phyloP scores from a whole-genome alignment of 2,329 filamentous ascomycete species.

The Colletotrichum spaethianum region DNA sequence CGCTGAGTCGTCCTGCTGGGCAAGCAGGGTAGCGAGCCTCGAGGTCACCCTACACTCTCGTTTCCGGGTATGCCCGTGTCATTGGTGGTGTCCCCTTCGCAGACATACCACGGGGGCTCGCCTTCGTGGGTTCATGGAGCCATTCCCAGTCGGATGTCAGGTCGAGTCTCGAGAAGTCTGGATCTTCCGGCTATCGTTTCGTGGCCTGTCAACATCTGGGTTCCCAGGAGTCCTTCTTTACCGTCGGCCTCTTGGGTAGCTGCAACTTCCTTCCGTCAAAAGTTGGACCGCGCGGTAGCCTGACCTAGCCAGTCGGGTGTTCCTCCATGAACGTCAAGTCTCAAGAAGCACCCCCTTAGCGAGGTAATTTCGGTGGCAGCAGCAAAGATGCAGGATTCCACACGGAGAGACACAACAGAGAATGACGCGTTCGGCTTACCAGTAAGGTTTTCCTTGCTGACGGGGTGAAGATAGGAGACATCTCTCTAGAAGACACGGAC shows the following conservation, averaged over 20 bases:
- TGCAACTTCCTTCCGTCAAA: slow-evolving; percentile 1
- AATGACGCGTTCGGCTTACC: slow-evolving; percentile 25
- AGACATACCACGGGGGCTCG: neutral
- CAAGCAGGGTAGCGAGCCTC: slow-evolving; percentile 17
- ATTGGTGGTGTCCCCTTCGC: slow-evolving; percentile 10
- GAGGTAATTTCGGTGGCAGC: neutral
- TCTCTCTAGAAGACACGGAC: neutral
- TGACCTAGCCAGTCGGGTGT: slow-evolving; percentile 6
- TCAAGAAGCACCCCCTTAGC: slow-evolving; percentile 12
- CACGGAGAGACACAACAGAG: slow-evolving; percentile 4
- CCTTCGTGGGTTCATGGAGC: slow-evolving; percentile 5
- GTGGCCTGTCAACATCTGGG: neutral
- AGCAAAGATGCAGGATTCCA: slow-evolving; percentile 29
- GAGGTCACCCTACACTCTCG: slow-evolving; percentile 29
- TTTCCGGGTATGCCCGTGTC: slow-evolving; percentile 28
- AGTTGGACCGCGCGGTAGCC: slow-evolving; percentile 4
- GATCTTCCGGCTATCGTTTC: neutral
- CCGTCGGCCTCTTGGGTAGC: neutral
- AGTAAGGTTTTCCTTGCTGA: slow-evolving; percentile 30
- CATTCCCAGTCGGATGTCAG: slow-evolving; percentile 3
- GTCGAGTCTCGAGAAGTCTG: neutral
- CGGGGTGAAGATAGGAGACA: slow-evolving; percentile 21
- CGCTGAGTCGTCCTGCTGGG: slow-evolving; percentile 15
- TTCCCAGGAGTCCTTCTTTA: neutral
- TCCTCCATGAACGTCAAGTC: slow-evolving; percentile 7